Percentiles rank a stretch among this genome's conserved stretches.
These are phyloP conservation scores for Setaria italica DNA, from an alignment of 202 grass and related monocot genomes.

Conservation along the genomic window DNA sequence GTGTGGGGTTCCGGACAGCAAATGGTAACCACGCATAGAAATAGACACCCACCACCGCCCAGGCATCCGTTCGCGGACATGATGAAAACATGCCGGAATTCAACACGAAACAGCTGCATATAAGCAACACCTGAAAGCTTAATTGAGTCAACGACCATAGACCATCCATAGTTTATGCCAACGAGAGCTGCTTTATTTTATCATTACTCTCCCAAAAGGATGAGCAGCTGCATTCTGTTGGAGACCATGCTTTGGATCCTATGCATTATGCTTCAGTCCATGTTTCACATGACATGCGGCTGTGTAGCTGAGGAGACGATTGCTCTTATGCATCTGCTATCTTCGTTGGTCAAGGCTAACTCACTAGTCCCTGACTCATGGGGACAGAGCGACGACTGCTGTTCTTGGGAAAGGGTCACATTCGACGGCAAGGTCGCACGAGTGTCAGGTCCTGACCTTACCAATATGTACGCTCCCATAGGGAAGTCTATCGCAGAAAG, in stretches of 20 bases:
- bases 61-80: background rate
- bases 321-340: constrained; percentile 18
- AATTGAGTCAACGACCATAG: too few species aligned
- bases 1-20: background rate
- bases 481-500: background rate
- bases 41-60: background rate
- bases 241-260: background rate
- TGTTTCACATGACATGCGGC: background rate
- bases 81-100: background rate
- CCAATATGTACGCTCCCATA: background rate
- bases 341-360: background rate
- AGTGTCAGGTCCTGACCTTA: constrained; percentile 32
- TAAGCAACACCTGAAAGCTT: background rate
- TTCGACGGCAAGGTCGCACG: background rate
- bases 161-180: too few species aligned
- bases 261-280: background rate
- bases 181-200: too few species aligned
- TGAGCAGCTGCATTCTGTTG: background rate
- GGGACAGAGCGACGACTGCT: constrained; percentile 24
- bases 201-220: too few species aligned
- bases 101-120: background rate
- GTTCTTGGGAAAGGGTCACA: constrained; percentile 35
- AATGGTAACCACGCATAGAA: background rate
- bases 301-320: constrained; percentile 35
- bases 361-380: background rate